A percentile compares a stretch with the other conserved stretches of the same genome.
Conservation (phyloP, 106 monocot species). For the Alisma plantagoaquatica region DNA sequence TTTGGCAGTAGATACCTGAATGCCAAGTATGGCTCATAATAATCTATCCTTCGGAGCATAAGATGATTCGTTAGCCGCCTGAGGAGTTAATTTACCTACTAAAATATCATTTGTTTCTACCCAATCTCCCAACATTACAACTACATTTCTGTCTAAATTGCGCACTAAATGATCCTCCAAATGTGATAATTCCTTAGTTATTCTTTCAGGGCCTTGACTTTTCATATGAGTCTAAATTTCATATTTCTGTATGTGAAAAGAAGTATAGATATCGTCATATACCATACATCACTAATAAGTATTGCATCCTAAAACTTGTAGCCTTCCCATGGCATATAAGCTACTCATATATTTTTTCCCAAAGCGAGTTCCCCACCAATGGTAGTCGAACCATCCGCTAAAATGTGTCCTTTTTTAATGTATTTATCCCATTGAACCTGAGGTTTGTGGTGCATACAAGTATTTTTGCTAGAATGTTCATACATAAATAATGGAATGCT, state of each 20-base stretch:
- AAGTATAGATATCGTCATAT: neutral
- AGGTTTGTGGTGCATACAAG: too few relatives aligned
- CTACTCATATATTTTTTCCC: too few relatives aligned
- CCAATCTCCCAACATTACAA: constrained; percentile 1
- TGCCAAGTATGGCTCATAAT: constrained; percentile 6
- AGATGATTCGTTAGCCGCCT: constrained; percentile 5
- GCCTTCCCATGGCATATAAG: constrained; percentile 3
- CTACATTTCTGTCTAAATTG: constrained; percentile 6
- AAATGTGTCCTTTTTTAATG: constrained; percentile 9
- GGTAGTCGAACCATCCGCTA: neutral
- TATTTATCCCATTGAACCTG: constrained; percentile 5
- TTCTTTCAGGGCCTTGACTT: too few relatives aligned
- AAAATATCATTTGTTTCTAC: constrained; percentile 3
- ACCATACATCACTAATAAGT: neutral
- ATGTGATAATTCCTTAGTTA: neutral
- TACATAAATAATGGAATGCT: too few relatives aligned
- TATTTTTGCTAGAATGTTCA: too few relatives aligned
- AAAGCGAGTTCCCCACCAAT: too few relatives aligned
- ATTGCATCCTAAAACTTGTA: neutral
- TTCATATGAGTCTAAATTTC: constrained; percentile 1
- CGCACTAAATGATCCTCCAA: constrained; percentile 1
- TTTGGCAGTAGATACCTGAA: constrained; percentile 2
- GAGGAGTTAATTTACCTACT: constrained; percentile 9
- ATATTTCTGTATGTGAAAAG: constrained; percentile 1
- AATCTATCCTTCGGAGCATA: constrained; percentile 11